Percentiles rank a stretch among this genome's conserved stretches.
Conservation (phyloP, 257 asterid species). For the Fraxinus americana region DNA sequence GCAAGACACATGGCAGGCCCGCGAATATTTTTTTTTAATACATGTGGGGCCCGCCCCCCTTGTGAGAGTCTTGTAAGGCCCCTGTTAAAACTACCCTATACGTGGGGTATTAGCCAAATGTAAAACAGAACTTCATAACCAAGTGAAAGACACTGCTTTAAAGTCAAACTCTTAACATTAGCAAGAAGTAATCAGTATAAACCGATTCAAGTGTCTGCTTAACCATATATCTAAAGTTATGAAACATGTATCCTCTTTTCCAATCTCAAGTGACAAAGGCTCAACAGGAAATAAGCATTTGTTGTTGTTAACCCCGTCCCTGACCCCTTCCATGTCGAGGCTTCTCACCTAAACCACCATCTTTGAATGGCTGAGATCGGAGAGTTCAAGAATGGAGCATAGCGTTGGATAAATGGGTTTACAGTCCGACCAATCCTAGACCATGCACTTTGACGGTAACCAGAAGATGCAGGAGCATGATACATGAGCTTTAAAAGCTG, state of each 20-base stretch:
- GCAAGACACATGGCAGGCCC: no score
- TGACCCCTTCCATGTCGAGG: not conserved
- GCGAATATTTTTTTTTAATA: no score
- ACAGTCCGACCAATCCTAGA: slow-evolving; percentile 62
- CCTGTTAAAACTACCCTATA: no score
- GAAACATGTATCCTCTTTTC: slow-evolving; percentile 13
- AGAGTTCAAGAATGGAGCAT: slow-evolving; percentile 75
- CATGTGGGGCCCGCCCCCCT: no score
- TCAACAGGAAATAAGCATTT: slow-evolving; percentile 7
- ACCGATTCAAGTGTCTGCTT: not conserved
- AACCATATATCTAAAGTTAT: slow-evolving; percentile 5
- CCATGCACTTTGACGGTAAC: slow-evolving; percentile 87
- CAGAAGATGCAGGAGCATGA: slow-evolving; percentile 79
- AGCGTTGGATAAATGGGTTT: slow-evolving; percentile 61
- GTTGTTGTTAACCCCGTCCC: slow-evolving; percentile 1
- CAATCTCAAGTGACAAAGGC: slow-evolving; percentile 27
- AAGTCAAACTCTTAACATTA: slow-evolving; percentile 8
- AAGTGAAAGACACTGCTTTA: slow-evolving; percentile 17
- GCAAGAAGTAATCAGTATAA: not conserved
- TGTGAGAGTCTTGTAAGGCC: no score
- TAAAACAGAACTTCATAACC: slow-evolving; percentile 1
- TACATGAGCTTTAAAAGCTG: slow-evolving; percentile 95
- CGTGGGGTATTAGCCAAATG: not conserved
- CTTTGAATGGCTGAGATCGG: slow-evolving; percentile 65
- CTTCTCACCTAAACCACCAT: slow-evolving; percentile 89